Base-by-base conservation (phyloP, 202 grass and related monocot genomes). In the Eragrostis tef region DNA sequence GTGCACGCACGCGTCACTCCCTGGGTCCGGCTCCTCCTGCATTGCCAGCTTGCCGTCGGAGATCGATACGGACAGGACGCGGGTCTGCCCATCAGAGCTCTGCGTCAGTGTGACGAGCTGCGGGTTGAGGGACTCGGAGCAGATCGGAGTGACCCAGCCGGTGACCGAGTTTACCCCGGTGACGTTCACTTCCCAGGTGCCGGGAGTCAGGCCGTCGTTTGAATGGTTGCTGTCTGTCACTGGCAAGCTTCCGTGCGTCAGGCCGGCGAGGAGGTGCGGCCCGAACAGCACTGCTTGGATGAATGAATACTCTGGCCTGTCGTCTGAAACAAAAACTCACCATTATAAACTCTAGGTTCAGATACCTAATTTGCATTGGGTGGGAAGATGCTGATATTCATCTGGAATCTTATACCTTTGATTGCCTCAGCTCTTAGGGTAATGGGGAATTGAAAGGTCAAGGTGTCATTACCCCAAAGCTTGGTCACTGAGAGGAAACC, bases 251-350 rank as follows among this genome's bases (percentile, higher is more conserved):
- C 84, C 88, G 12, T 71, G 81, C 1, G 87, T 89, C 66, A 89
- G 73, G 25, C 88, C 91, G 51, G 86, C 86, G 25, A 94, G 88
- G 58, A 91, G 86, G 84, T 89, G 89, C 48, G 50, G 88, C 15
- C 88, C 88, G 71, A 91, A 94, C 11, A 91, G 73, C 15, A 94
- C 75, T 1, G 88, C 91, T 51, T 94, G 83, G 68, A 94, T 78
- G 7, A 78, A 83, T 0, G 73, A 64, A 24, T 87, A 90, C 41
- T 88, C 87, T 0, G 70, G 85, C 11, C 91, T 82, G 49, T 90
- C 82, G 59, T 93, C 91, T 93, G 85, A 25, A 70, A 58, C 44
- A 0, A 50, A 49, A 82, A 12, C 10, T 16, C 9, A 51, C 17
- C 24, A 2, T 10, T 57, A 62, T 46, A 62, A 36, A 11, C 24